Conservation (phyloP, 768 basidiomycete species). For the Russula sp. region DNA sequence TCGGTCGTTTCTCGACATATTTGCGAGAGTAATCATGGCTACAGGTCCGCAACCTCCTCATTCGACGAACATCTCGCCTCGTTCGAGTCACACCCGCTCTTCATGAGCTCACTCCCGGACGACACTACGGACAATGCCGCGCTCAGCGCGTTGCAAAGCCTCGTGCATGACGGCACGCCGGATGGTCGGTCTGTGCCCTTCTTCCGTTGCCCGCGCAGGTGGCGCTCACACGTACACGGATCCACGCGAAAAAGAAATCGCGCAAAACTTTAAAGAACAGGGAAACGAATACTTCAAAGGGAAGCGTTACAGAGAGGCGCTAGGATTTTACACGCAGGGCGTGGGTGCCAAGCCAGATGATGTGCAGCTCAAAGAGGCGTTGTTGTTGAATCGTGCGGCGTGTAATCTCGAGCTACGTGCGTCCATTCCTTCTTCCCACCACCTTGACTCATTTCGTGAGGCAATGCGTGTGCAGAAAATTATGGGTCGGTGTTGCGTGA, state of each 20-base stretch:
- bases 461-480: constrained; percentile 63
- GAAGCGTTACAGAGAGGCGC: constrained; percentile 82
- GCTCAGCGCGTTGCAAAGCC: constrained; percentile 78
- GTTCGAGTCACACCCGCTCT: constrained; percentile 76
- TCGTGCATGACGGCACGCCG: constrained; percentile 86
- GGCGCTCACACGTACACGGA: background rate
- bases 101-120: constrained; percentile 89
- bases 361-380: constrained; percentile 51
- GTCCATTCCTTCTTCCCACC: constrained; percentile 32
- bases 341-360: constrained; percentile 81
- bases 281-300: constrained; percentile 93
- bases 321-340: constrained; percentile 87
- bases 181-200: constrained; percentile 65
- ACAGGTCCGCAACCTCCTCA: constrained; percentile 30
- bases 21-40: background rate
- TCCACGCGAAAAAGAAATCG: constrained; percentile 58
- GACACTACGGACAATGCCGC: constrained; percentile 56
- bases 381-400: constrained; percentile 88
- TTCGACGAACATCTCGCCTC: constrained; percentile 42
- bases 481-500: constrained; percentile 84
- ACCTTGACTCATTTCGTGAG: background rate
- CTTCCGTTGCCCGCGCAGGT: background rate
- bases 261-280: constrained; percentile 90
- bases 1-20: background rate
- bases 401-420: constrained; percentile 86